Percentiles rank a stretch among this genome's conserved stretches.
These are phyloP conservation scores for Mucor circinelloides DNA, from an alignment of 371 early-diverging fungal species.

Conservation along the genomic window DNA sequence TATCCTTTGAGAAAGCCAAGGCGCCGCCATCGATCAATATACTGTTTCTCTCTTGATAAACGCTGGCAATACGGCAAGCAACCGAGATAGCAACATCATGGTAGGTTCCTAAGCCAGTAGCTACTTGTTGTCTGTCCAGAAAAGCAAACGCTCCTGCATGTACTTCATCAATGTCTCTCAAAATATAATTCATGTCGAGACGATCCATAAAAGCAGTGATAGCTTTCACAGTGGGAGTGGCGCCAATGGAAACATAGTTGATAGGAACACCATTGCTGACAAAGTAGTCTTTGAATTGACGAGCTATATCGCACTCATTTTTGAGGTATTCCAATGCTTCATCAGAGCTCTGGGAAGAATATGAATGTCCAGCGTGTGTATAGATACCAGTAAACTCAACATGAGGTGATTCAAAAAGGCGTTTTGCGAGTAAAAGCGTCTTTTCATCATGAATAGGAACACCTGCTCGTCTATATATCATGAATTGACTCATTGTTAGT, in stretches of 20 bases:
- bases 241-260: constrained; percentile 38
- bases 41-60: constrained; percentile 37
- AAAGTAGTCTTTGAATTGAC: constrained; percentile 29
- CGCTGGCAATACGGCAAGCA: constrained; percentile 37
- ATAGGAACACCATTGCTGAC: constrained; percentile 24
- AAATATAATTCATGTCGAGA: constrained; percentile 11
- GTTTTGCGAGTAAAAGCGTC: constrained; percentile 35
- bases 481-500: neutral
- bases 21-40: constrained; percentile 48
- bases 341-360: constrained; percentile 28
- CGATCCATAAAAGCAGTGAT: constrained; percentile 12
- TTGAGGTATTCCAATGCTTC: constrained; percentile 34
- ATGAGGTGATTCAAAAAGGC: constrained; percentile 29
- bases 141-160: constrained; percentile 47
- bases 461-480: constrained; percentile 46
- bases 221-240: constrained; percentile 47
- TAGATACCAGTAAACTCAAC: constrained; percentile 40
- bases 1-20: constrained; percentile 49
- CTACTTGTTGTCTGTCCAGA: constrained; percentile 46
- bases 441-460: constrained; percentile 28
- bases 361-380: constrained; percentile 50
- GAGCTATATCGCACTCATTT: constrained; percentile 36
- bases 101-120: constrained; percentile 29
- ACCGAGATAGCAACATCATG: constrained; percentile 39
- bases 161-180: constrained; percentile 43